Evolutionary conservation across 1,284 basidiomycete species (phyloP), one percentile per base, ranked within the genome.

Genomic region (Austropuccinia psidii): DNA sequence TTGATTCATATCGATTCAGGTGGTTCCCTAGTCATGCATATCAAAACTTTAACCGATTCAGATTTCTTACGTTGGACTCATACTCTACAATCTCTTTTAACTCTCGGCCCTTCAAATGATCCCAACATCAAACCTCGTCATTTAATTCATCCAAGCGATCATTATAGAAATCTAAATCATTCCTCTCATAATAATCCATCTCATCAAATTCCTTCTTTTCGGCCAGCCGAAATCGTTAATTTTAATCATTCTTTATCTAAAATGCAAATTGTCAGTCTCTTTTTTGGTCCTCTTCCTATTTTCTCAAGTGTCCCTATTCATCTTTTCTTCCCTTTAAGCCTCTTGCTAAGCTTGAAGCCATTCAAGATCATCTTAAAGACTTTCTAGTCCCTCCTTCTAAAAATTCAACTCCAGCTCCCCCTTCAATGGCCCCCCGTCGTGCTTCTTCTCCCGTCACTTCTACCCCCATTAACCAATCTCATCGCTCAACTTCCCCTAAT

Each of bases 1-100:
- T 73, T 60, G 9, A 73, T 73, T 33, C 69, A 73, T 43, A 64
- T 73, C 58, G 69, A 73, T 31, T 73, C 69, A n/a, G 69, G 69
- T 50, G 57, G 68, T 7, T 73, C 69, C 27, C 35, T 64, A 2
- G 69, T 73, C 69, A 73, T 73, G 69, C 69, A 73, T 27, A 73
- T 73, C 69, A 62, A 55, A 73, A 62, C 69, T 15, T 39, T 73
- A 7, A 41, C 69, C 4, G 69, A 62, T 27, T 47, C 37, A 29
- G 69, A 73, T 29, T 73, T 73, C 27, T 2, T 64, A 43, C 45
- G 60, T 11, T 73, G 69, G 69, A 73, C 69, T 43, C 17, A 64
- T 15, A 39, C 31, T 13, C 58, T 73, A 9, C 57, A 73, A 54
- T 55, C 58, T 27, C 49, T 73, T n/a, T 57, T 73, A 43, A 62